These are phyloP conservation scores for Effrenium voratum DNA, from an alignment of 73 alveolate genomes.

Conservation along the genomic window DNA sequence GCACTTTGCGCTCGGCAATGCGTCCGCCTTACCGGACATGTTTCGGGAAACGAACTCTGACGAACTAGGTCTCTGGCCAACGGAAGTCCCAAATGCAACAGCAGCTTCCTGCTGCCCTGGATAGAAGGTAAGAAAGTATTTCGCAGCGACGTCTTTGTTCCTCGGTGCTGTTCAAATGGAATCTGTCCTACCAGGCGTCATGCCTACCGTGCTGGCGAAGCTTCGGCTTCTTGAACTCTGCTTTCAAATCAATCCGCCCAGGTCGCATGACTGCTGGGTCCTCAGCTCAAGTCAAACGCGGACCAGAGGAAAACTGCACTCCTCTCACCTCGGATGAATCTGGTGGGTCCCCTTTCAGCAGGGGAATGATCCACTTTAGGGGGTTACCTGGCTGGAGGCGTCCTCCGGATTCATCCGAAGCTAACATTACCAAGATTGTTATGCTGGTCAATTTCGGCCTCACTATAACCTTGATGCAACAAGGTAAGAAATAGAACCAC, in stretches of 20 bases:
- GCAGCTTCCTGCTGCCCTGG: constrained; percentile 74
- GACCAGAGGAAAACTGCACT: background rate
- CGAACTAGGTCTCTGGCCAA: constrained; percentile 20
- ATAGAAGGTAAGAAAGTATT: constrained; percentile 69
- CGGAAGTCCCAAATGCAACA: constrained; percentile 49
- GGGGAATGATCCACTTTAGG: too few species aligned
- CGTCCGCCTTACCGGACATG: constrained; percentile 48
- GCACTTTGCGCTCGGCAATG: constrained; percentile 62
- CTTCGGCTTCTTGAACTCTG: constrained; percentile 81
- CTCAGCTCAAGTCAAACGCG: background rate
- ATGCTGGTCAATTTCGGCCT: too few species aligned
- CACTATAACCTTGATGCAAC: too few species aligned
- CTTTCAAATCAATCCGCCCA: constrained; percentile 73
- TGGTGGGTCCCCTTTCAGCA: background rate
- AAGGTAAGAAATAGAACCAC: too few species aligned
- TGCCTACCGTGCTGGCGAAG: too few species aligned
- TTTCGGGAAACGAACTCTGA: too few species aligned
- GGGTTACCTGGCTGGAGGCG: too few species aligned
- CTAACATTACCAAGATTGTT: too few species aligned
- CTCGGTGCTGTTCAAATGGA: background rate
- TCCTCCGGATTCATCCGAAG: too few species aligned
- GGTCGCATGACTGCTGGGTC: constrained; percentile 83
- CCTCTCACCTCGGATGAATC: background rate
- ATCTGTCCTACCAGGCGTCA: too few species aligned
- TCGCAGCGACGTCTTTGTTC: constrained; percentile 76